Base-by-base conservation (phyloP, 805 yeast genomes). In the Candida fluviatilis region DNA sequence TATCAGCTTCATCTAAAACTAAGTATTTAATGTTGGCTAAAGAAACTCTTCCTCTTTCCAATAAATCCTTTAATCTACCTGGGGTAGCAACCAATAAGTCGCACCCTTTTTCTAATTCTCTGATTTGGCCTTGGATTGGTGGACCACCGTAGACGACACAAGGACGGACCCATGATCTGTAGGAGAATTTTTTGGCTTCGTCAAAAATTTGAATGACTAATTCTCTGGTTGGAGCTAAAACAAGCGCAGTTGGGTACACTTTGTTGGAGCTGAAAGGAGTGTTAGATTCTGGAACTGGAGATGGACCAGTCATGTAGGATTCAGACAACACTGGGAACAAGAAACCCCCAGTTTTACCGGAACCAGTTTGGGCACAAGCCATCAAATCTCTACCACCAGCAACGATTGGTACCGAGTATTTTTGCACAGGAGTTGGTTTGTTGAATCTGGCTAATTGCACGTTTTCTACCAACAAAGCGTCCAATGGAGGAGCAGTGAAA, bases 311-410 rank as follows among this genome's bases (percentile, higher is more conserved):
- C 63, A 78, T 71, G 71, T 83, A 93, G 45, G 95, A 85, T 71
- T 89, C 89, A 35, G 95, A 84, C 54, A 93, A 76, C 39, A 93
- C 95, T 48, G 99, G 99, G 85, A 93, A 93, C 62, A 93, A 74
- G 78, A 93, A 93, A 51, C 99, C 99, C 77, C 98, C 99, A 60
- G 99, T 93, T 74, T 93, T 93, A 79, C 99, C 99, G 42, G 98
- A 90, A 83, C 96, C 96, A 52, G 96, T 87, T 74, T 88, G 96
- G 43, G 96, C 96, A 78, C 96, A 88, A 26, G 96, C 96, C 96
- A 87, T 88, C 69, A 87, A 76, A 68, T 87, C 96, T 69, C 96
- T 80, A 55, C 90, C 88, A 43, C 73, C 80, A 43, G 91, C 87
- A 49, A 88, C 91, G 49, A 88, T 87, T 50, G 96, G 96, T 48